Conservation (phyloP, 2,329 filamentous ascomycete species). For the Taxawa tesnikishii region DNA sequence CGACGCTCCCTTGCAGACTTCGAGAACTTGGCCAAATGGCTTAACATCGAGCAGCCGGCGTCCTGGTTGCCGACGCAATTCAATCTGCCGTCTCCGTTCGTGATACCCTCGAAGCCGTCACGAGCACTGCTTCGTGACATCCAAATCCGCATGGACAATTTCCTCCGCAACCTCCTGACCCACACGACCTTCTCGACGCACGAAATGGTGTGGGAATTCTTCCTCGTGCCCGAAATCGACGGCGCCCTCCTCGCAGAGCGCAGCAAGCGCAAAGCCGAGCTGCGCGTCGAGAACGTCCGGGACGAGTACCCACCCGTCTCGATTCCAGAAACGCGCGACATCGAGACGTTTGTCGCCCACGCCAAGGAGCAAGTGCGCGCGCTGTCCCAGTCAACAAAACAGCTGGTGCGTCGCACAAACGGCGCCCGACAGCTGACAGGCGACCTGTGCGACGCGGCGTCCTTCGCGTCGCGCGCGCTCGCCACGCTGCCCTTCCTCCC, state of each 20-base stretch:
- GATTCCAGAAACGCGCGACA: constrained; percentile 65
- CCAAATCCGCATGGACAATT: constrained; percentile 75
- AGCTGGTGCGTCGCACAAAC: constrained; percentile 68
- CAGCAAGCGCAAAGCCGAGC: constrained; percentile 74
- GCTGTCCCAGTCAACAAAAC: constrained; percentile 72
- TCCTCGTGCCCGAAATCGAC: constrained; percentile 88
- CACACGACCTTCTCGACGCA: constrained; percentile 93
- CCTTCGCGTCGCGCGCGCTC: constrained; percentile 37
- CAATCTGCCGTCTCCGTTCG: constrained; percentile 74
- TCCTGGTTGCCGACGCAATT: constrained; percentile 82
- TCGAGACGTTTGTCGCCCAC: constrained; percentile 85
- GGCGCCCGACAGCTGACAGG: constrained; percentile 50
- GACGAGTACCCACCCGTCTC: constrained; percentile 78
- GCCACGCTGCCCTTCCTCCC: constrained; percentile 57
- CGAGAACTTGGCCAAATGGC: constrained; percentile 72
- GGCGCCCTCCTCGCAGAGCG: constrained; percentile 81
- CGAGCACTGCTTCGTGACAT: constrained; percentile 76
- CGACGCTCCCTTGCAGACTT: constrained; percentile 80
- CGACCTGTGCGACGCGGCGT: constrained; percentile 59
- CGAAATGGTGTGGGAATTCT: constrained; percentile 98
- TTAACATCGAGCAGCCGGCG: constrained; percentile 81
- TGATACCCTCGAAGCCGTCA: constrained; percentile 86
- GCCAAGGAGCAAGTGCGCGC: constrained; percentile 80
- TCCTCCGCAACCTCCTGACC: constrained; percentile 71
- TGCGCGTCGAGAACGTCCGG: constrained; percentile 67